phyloP scores from a whole-genome alignment of 371 early-diverging fungal genomes.

The Rhizomucor pusillus region DNA sequence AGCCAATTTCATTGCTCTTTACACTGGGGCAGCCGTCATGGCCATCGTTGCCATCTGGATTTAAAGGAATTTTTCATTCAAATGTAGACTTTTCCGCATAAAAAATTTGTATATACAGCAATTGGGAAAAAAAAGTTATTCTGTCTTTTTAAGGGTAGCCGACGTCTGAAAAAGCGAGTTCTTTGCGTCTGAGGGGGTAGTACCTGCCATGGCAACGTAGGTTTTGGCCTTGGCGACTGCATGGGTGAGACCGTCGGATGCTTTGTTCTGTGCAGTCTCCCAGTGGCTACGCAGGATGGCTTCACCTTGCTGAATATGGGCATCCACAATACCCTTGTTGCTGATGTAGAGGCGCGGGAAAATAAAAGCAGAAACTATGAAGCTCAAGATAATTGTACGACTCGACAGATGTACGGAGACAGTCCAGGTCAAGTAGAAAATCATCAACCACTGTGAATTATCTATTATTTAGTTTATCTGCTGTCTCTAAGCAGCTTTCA shows the following conservation, averaged over 20 bases:
- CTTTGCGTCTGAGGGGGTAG: slow-evolving; percentile 16
- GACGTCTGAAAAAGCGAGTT: slow-evolving; percentile 12
- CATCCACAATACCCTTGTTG: slow-evolving; percentile 42
- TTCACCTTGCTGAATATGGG: slow-evolving; percentile 39
- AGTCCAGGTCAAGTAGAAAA: slow-evolving; percentile 38
- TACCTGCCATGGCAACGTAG: slow-evolving; percentile 13
- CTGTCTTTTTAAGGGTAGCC: slow-evolving; percentile 4
- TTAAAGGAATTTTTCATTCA: slow-evolving; percentile 25
- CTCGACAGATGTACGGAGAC: slow-evolving; percentile 36
- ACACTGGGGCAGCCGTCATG: slow-evolving; percentile 67
- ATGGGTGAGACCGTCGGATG: not conserved
- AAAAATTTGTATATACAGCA: not conserved
- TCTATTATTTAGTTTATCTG: no score
- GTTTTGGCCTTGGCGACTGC: slow-evolving; percentile 5
- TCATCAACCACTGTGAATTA: slow-evolving; percentile 24
- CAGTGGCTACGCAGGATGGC: slow-evolving; percentile 15
- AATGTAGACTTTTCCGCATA: no score
- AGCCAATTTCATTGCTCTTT: slow-evolving; percentile 52
- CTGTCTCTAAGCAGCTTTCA: no score
- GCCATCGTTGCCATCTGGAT: slow-evolving; percentile 71
- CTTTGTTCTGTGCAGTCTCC: not conserved
- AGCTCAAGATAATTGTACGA: slow-evolving; percentile 22
- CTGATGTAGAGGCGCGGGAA: slow-evolving; percentile 39
- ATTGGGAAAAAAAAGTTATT: slow-evolving; percentile 7
- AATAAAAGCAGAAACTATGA: slow-evolving; percentile 30